These are phyloP conservation scores for Botrytis byssoidea DNA, from an alignment of 2,329 filamentous ascomycete species.

Conservation along the genomic window DNA sequence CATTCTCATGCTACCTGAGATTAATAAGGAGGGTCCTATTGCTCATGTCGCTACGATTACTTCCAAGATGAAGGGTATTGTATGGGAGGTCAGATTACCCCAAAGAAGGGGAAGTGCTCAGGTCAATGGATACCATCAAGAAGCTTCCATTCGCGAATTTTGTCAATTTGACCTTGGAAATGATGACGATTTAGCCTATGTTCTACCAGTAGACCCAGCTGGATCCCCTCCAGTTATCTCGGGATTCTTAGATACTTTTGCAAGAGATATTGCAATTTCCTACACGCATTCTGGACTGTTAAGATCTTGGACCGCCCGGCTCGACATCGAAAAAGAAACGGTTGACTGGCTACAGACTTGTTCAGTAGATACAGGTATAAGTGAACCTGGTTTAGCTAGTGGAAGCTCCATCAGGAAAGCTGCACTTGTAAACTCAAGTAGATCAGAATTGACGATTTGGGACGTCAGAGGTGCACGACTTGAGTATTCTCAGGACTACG, in stretches of 20 bases:
- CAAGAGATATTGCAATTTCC: conserved; percentile 80
- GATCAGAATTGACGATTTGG: conserved; percentile 84
- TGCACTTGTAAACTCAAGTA: conserved; percentile 71
- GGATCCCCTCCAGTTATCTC: conserved; percentile 69
- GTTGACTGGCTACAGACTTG: conserved; percentile 83
- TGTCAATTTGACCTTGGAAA: conserved; percentile 67
- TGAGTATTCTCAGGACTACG: conserved; percentile 76
- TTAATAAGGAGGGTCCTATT: conserved; percentile 49
- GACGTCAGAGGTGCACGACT: conserved; percentile 78
- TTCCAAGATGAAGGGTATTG: conserved; percentile 73
- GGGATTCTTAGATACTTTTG: conserved; percentile 82
- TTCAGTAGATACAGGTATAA: conserved; percentile 74
- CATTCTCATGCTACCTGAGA: conserved; percentile 71
- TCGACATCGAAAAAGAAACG: conserved; percentile 57
- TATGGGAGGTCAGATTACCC: conserved; percentile 74
- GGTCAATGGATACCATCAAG: conserved; percentile 21
- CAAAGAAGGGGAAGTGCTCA: conserved; percentile 39
- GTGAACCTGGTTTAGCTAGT: conserved; percentile 72
- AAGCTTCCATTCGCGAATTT: conserved; percentile 59
- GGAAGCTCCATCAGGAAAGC: conserved; percentile 85
- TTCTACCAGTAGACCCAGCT: conserved; percentile 83
- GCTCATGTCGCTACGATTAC: conserved; percentile 80
- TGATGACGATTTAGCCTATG: conserved; percentile 58
- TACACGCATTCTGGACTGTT: conserved; percentile 74
- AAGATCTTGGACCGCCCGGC: conserved; percentile 80